Percentiles rank a stretch among this genome's conserved stretches.
phyloP scores from a whole-genome alignment of 257 asterid genomes.

The Fraxinus cuspidata region DNA sequence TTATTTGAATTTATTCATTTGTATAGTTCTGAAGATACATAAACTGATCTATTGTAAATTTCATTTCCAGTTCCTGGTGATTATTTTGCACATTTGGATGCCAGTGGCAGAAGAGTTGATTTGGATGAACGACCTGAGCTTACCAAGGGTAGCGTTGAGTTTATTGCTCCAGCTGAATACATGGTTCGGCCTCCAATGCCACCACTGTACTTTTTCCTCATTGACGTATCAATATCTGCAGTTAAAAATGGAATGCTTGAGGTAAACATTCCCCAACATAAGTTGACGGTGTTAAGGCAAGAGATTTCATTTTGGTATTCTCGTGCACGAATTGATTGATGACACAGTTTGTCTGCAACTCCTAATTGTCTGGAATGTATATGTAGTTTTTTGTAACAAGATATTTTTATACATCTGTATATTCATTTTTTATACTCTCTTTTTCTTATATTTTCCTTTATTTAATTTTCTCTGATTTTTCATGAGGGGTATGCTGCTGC shows the following conservation, averaged over 20 bases:
- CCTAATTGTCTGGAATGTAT: neutral
- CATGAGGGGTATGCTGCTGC: neutral
- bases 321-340: constrained; percentile 12
- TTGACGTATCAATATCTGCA: constrained; percentile 81
- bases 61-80: constrained; percentile 76
- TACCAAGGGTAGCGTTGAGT: constrained; percentile 76
- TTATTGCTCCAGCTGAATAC: constrained; percentile 79
- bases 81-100: constrained; percentile 79
- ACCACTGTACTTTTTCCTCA: constrained; percentile 77
- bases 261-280: constrained; percentile 45
- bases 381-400: neutral
- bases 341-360: neutral
- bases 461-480: neutral
- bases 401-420: neutral
- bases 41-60: constrained; percentile 32
- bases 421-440: neutral
- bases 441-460: neutral
- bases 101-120: constrained; percentile 74
- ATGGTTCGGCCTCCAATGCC: constrained; percentile 97
- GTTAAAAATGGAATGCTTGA: constrained; percentile 86
- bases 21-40: constrained; percentile 26
- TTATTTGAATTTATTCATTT: constrained; percentile 21
- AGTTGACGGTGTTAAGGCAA: neutral
- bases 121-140: constrained; percentile 91
- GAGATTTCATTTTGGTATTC: constrained; percentile 13